Conservation (phyloP, 2,329 filamentous ascomycete genomes). For the Exophiala oligosperma region DNA sequence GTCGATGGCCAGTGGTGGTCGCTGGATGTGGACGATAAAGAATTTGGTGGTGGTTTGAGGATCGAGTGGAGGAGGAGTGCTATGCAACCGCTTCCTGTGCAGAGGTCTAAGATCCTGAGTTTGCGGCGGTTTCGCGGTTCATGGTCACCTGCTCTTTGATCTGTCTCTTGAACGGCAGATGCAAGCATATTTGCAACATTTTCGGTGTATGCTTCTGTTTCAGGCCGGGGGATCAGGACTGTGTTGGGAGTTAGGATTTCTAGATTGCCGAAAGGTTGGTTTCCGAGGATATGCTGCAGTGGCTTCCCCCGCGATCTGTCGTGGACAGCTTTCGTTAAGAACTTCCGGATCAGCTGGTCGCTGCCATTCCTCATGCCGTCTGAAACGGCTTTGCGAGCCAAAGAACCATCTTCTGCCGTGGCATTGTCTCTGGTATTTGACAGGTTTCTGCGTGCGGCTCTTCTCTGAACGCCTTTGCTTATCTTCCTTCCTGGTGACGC, state of each 20-base stretch:
- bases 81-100: slow-evolving; percentile 90
- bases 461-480: too few species aligned
- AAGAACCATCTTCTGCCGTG: background rate
- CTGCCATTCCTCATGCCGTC: background rate
- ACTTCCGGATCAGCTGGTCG: background rate
- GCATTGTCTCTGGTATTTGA: too few species aligned
- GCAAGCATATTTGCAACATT: slow-evolving; percentile 10
- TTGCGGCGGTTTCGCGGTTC: slow-evolving; percentile 6
- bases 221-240: slow-evolving; percentile 79
- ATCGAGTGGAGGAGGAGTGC: slow-evolving; percentile 71
- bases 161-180: background rate
- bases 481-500: too few species aligned
- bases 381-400: background rate
- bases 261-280: slow-evolving; percentile 81
- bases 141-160: background rate
- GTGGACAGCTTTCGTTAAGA: slow-evolving; percentile 35
- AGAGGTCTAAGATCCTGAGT: slow-evolving; percentile 76
- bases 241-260: slow-evolving; percentile 74
- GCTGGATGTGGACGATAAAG: background rate
- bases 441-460: too few species aligned
- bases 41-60: slow-evolving; percentile 40
- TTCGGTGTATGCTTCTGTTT: slow-evolving; percentile 29
- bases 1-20: background rate
- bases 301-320: slow-evolving; percentile 65
- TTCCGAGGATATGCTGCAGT: slow-evolving; percentile 85